Percentiles rank a stretch among this genome's conserved stretches.
phyloP scores from a whole-genome alignment of 1,284 basidiomycete species.

The Gomphus sp. region DNA sequence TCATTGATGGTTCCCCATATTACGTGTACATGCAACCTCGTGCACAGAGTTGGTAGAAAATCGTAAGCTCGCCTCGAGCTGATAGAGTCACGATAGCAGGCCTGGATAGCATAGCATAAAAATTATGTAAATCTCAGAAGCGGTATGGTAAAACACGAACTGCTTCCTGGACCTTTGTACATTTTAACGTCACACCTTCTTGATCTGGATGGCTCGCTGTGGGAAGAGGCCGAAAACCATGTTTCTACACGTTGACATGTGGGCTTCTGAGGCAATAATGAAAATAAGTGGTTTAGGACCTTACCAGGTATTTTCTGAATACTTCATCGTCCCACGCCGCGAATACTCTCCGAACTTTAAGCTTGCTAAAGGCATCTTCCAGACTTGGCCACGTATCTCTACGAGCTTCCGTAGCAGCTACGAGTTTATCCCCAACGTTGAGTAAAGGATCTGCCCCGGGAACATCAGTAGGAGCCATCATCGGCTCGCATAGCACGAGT shows the following conservation, averaged over 20 bases:
- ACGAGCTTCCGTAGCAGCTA: conserved; percentile 20
- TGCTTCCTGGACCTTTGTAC: conserved; percentile 36
- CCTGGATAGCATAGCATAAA: conserved; percentile 25
- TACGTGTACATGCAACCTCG: conserved; percentile 34
- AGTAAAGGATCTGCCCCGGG: conserved; percentile 13
- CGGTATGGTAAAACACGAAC: conserved; percentile 23
- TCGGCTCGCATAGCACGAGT: conserved; percentile 36
- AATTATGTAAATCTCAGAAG: not conserved
- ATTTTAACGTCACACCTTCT: conserved; percentile 43
- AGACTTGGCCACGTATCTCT: conserved; percentile 40
- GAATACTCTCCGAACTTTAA: conserved; percentile 31
- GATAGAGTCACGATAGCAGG: conserved; percentile 32
- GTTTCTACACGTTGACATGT: conserved; percentile 23
- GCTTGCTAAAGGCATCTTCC: conserved; percentile 33
- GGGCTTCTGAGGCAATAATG: not conserved
- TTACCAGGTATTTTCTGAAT: conserved; percentile 32
- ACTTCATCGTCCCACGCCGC: conserved; percentile 43
- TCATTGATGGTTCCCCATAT: conserved; percentile 41
- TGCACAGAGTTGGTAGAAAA: conserved; percentile 27
- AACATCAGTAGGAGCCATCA: conserved; percentile 22
- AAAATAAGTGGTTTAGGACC: conserved; percentile 11
- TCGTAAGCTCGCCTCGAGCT: conserved; percentile 28
- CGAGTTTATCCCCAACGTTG: conserved; percentile 10
- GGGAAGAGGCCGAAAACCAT: conserved; percentile 36
- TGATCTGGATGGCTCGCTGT: conserved; percentile 36